Conservation (phyloP, 805 yeast genomes). For the Ogataea ganodermae region DNA sequence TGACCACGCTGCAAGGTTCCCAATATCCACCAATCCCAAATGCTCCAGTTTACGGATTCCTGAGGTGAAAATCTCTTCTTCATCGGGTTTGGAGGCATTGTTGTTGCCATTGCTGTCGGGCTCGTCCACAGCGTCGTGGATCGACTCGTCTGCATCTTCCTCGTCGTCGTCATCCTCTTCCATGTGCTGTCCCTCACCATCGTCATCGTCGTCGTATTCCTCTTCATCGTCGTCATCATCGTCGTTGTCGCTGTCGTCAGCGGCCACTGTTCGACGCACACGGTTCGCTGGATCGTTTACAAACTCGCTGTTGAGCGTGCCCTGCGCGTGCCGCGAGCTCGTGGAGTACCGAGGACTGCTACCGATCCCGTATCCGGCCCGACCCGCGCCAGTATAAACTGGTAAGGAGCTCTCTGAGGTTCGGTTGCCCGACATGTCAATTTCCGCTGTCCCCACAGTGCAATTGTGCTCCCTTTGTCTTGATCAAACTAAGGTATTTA, state of each 20-base stretch:
- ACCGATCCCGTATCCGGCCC: constrained; percentile 3
- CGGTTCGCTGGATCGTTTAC: background rate
- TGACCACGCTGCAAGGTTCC: constrained; percentile 81
- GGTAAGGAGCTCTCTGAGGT: constrained; percentile 7
- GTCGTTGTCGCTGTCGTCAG: constrained; percentile 6
- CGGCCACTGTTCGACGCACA: background rate
- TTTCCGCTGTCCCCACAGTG: background rate
- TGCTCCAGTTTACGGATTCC: constrained; percentile 60
- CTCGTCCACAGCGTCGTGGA: constrained; percentile 14
- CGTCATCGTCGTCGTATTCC: constrained; percentile 12
- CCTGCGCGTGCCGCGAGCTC: background rate
- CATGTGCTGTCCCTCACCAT: constrained; percentile 12
- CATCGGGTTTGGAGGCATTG: constrained; percentile 17
- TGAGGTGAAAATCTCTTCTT: constrained; percentile 23
- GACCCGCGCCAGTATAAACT: constrained; percentile 4
- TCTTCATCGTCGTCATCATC: constrained; percentile 13
- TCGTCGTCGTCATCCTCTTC: constrained; percentile 16
- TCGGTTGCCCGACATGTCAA: constrained; percentile 5
- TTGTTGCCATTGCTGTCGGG: constrained; percentile 10
- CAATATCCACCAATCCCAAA: constrained; percentile 68
- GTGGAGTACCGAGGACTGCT: constrained; percentile 9
- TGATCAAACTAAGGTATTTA: background rate
- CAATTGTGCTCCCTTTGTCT: background rate
- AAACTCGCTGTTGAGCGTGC: constrained; percentile 4
- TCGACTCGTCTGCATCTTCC: constrained; percentile 16